Percentiles rank a stretch among this genome's conserved stretches.
Conservation (phyloP, 305 asterid species). For the Fraxinus xanthoxyloides region DNA sequence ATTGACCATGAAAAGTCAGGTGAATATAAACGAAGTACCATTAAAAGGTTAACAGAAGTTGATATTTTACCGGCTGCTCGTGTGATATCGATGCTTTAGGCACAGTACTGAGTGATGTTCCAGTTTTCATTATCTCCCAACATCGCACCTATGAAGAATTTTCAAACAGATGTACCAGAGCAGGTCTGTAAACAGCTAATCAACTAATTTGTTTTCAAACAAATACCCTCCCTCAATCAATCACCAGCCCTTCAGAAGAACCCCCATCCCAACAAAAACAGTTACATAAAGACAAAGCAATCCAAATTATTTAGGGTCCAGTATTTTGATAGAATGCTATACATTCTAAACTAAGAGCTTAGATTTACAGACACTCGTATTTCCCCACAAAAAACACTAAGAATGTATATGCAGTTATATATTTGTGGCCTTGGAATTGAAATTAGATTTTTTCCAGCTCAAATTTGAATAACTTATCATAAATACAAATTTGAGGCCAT, state of each 20-base stretch:
- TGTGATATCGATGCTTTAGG: slow-evolving; percentile 45
- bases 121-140: slow-evolving; percentile 48
- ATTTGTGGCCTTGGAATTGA: neutral
- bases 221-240: slow-evolving; percentile 16
- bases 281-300: neutral
- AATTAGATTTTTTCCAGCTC: neutral
- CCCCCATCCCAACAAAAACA: neutral
- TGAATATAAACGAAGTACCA: neutral
- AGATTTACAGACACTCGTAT: neutral
- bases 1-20: slow-evolving; percentile 11
- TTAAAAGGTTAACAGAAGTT: neutral
- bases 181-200: neutral
- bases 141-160: slow-evolving; percentile 42
- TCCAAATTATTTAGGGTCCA: neutral
- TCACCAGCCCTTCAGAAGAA: neutral
- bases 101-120: slow-evolving; percentile 26
- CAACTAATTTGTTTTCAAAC: neutral
- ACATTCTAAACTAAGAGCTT: slow-evolving; percentile 7
- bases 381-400: neutral
- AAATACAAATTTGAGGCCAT: neutral
- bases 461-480: neutral
- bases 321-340: neutral
- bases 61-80: slow-evolving; percentile 42
- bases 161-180: neutral
- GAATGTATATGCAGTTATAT: neutral